Conservation (phyloP, 2,329 filamentous ascomycete species). For the Curvularia sp. region DNA sequence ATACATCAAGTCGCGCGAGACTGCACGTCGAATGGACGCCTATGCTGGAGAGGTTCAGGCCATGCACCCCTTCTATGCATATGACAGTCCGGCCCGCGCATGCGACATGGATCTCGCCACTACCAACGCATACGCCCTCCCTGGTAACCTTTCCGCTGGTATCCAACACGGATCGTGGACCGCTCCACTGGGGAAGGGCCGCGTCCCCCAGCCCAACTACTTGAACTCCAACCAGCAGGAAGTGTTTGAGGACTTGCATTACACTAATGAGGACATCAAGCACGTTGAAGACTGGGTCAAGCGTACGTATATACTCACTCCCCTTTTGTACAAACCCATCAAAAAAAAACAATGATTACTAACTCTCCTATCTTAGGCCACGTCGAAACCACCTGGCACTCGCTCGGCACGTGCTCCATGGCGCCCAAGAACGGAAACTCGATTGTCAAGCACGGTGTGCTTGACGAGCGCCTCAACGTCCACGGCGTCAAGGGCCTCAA, state of each 20-base stretch:
- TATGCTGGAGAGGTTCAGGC: slow-evolving; percentile 73
- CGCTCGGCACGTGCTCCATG: slow-evolving; percentile 75
- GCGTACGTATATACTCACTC: slow-evolving; percentile 44
- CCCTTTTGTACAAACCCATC: background rate
- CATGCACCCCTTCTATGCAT: slow-evolving; percentile 75
- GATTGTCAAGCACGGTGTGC: slow-evolving; percentile 79
- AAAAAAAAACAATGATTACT: background rate
- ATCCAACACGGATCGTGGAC: slow-evolving; percentile 79
- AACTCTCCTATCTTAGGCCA: slow-evolving; percentile 53
- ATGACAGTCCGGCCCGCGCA: slow-evolving; percentile 72
- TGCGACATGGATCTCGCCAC: slow-evolving; percentile 77
- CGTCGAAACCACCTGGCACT: slow-evolving; percentile 79
- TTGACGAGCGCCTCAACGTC: slow-evolving; percentile 79
- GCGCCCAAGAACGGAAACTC: slow-evolving; percentile 77
- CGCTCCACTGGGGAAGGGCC: slow-evolving; percentile 64
- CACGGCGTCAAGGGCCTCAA: slow-evolving; percentile 79
- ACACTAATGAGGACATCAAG: slow-evolving; percentile 68
- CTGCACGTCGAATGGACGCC: slow-evolving; percentile 77
- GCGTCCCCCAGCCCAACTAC: slow-evolving; percentile 56
- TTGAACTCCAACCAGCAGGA: slow-evolving; percentile 71
- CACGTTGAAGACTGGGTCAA: slow-evolving; percentile 70
- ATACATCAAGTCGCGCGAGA: slow-evolving; percentile 83
- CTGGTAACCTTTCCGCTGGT: slow-evolving; percentile 73
- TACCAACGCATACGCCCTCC: slow-evolving; percentile 77
- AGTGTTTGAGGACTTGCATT: slow-evolving; percentile 69